Base-by-base conservation (phyloP, 2,329 filamentous ascomycete species). In the Aspergillus viridinutans region DNA sequence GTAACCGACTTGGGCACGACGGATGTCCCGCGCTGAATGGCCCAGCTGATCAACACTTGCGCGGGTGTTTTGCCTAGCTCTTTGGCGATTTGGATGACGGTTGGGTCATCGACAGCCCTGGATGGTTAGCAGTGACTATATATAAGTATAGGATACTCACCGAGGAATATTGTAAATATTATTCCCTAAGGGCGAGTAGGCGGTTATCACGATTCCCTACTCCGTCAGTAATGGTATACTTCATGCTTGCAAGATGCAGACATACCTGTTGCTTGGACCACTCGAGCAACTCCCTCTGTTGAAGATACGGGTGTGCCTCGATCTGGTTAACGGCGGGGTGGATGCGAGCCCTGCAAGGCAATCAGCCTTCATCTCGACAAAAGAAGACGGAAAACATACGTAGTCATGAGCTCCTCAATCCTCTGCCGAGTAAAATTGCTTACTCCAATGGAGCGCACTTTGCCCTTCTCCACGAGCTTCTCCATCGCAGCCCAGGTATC, bases 401-500 rank as follows among this genome's bases (percentile, higher is more conserved):
- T 72, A 55, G 54, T 56, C 9, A 78, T 62, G 20, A 80, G 68
- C 28, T 70, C 67, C 45, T 77, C 62, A 9, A 81, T 66, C 47
- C 79, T 74, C 17, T 63, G 62, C 0, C 72, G 73, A n/a, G 71
- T 71, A 67, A 87, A 90, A 74, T 91, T 91, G 65, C 85, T 88
- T 12, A 91, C 84, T 35, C 89, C 88, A 63, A 91, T 90, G 42
- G 84, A 83, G 57, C 80, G 81, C 50, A 84, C 85, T 49, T 81
- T 80, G 51, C 87, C 87, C 3, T 81, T 80, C 7, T 70, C 65
- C 3, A 82, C 69, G 2, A 84, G 66, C 9, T 79, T 80, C 65
- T 84, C 79, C 76, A 90, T 83, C 20, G 81, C 81, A 38, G 86
- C 83, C 87, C 65, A 90, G 69, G 82, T 84, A 28, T 66, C 59